A percentile compares a stretch with the other conserved stretches of the same genome.
Conservation (phyloP, 164 flowering plant species). For the Buxus sempervirens region DNA sequence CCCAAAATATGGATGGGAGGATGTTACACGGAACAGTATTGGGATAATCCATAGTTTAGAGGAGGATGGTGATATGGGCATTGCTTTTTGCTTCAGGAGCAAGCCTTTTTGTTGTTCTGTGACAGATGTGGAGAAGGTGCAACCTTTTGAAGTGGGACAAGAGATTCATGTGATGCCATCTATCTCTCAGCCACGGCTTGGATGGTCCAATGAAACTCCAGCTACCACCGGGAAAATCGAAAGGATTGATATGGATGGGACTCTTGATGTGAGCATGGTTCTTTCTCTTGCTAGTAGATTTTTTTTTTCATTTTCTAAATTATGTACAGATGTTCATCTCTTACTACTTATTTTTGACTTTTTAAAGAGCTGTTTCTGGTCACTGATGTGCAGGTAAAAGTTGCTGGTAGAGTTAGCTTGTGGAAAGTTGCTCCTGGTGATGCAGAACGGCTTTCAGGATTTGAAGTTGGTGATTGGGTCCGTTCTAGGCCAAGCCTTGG, state of each 20-base stretch:
- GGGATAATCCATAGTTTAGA: constrained; percentile 93
- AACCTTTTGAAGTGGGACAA: constrained; percentile 87
- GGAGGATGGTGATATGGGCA: constrained; percentile 94
- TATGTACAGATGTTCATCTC: neutral
- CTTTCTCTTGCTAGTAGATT: neutral
- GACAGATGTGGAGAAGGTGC: constrained; percentile 91
- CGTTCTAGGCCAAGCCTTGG: constrained; percentile 80
- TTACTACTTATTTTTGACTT: neutral
- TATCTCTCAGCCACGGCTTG: constrained; percentile 86
- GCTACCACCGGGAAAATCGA: constrained; percentile 85
- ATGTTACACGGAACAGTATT: constrained; percentile 73
- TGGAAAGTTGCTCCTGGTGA: constrained; percentile 99
- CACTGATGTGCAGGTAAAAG: constrained; percentile 50
- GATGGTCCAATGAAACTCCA: constrained; percentile 93
- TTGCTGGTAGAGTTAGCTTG: constrained; percentile 64
- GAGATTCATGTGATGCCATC: constrained; percentile 80
- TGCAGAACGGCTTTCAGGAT: constrained; percentile 83
- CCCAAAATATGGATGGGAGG: constrained; percentile 99
- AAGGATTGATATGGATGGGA: constrained; percentile 96
- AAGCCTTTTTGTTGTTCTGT: constrained; percentile 90
- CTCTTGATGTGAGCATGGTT: constrained; percentile 69
- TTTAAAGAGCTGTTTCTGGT: constrained; percentile 2
- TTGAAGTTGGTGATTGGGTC: constrained; percentile 99
- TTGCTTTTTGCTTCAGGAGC: constrained; percentile 96
- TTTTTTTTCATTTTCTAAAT: neutral